Evolutionary conservation across 2,329 filamentous ascomycete species (phyloP).

Genomic region (Clonostachys solani): DNA sequence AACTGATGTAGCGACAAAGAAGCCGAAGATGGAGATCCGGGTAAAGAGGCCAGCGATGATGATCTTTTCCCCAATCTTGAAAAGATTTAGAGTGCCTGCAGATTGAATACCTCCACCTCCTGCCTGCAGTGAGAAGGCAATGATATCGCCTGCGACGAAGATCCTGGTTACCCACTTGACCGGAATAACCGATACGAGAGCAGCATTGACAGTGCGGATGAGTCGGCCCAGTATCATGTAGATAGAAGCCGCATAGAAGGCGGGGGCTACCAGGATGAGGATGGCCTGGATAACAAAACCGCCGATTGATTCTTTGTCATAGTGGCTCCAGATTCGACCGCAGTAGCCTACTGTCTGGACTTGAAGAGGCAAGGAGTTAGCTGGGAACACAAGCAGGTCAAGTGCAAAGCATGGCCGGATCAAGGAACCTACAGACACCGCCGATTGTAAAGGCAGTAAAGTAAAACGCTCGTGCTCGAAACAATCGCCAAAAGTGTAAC

Average conservation of each 20-base stretch:
- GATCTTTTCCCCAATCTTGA: conserved; percentile 30
- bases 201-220: conserved; percentile 23
- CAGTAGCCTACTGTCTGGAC: conserved; percentile 7
- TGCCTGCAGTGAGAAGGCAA: conserved; percentile 16
- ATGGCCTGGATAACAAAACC: conserved; percentile 29
- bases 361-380: not conserved
- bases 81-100: conserved; percentile 4
- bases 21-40: conserved; percentile 45
- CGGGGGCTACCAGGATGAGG: conserved; percentile 26
- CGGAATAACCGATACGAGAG: conserved; percentile 29
- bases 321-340: conserved; percentile 6
- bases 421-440: conserved; percentile 34
- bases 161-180: conserved; percentile 38
- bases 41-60: conserved; percentile 45
- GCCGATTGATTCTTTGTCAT: conserved; percentile 15
- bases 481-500: conserved; percentile 35
- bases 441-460: conserved; percentile 42
- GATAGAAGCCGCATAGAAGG: conserved; percentile 33
- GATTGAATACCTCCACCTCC: conserved; percentile 5
- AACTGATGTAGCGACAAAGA: conserved; percentile 39
- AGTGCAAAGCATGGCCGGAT: not conserved
- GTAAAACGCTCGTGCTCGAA: conserved; percentile 41
- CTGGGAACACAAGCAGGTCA: not conserved
- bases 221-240: conserved; percentile 38
- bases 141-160: conserved; percentile 40